Evolutionary conservation across 768 basidiomycete species (phyloP), one percentile per base, ranked within the genome.

Genomic region (Suillus clintonianus): DNA sequence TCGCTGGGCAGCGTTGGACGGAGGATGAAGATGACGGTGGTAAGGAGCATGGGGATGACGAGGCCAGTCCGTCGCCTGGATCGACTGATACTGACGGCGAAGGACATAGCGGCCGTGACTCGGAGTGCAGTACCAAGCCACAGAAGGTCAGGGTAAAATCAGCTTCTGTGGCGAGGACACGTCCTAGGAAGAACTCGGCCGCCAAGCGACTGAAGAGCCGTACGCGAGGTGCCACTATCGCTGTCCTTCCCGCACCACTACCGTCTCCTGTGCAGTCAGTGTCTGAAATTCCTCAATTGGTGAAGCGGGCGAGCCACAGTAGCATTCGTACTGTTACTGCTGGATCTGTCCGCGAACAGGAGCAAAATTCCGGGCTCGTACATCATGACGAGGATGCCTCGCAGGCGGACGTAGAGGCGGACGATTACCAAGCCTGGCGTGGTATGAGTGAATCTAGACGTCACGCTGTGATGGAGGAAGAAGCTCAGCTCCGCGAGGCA

Each of bases 291-390:
- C 62, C 67, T 53, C 69, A 68, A 42, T 74, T 48, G 60, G 70
- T 68, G 5, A 84, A 82, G 61, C 83, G 82, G 43, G 81, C 82
- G 19, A 91, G 90, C 2, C 78, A 78, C 22, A 90, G 87, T 71
- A 93, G 91, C 65, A 82, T 91, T 36, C 83, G 85, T 19, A 94
- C 92, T 0, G 87, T 94, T 6, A 85, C 84, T 32, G 89, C 85
- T 2, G 82, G 74, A 8, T 87, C 88, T 39, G 60, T 79, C 14
- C 77, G 79, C 0, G 76, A 79, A 55, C 75, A 70, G 54, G 81
- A 79, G 4, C 68, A 65, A 8, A 76, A 71, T 32, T 60, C 69
- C 11, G 70, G 61, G 14, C 67, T 53, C 3, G 62, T 50, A 45
- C 68, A 65, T 15, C 37, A 71, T 39, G 74, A 68, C 55, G 65